phyloP scores from a whole-genome alignment of 306 rosid species.

The Oxytropis ochrocephala region DNA sequence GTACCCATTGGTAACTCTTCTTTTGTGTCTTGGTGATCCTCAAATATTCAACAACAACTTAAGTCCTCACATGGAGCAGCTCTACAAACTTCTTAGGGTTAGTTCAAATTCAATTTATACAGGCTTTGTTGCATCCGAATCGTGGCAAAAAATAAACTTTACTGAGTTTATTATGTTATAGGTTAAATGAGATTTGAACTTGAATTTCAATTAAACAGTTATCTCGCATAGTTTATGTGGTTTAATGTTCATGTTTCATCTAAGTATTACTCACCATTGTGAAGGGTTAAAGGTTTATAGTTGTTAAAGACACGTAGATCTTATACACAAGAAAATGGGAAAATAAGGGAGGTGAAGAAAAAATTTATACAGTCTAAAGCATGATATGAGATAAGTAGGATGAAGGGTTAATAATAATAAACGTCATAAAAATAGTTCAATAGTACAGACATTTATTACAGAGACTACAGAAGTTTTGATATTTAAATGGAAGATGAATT shows the following conservation, averaged over 20 bases:
- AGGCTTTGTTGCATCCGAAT: not conserved
- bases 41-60: conserved; percentile 72
- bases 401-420: too few relatives aligned
- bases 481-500: too few relatives aligned
- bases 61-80: conserved; percentile 97
- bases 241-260: not conserved
- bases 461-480: too few relatives aligned
- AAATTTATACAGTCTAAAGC: too few relatives aligned
- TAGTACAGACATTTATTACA: too few relatives aligned
- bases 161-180: not conserved
- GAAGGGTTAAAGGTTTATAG: too few relatives aligned
- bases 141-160: not conserved
- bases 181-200: conserved; percentile 5
- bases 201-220: not conserved
- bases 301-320: too few relatives aligned
- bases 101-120: conserved; percentile 24
- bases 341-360: too few relatives aligned
- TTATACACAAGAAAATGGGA: too few relatives aligned
- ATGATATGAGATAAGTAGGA: too few relatives aligned
- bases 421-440: too few relatives aligned
- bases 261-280: conserved; percentile 4
- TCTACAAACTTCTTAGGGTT: conserved; percentile 93
- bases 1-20: conserved; percentile 93
- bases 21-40: conserved; percentile 97
- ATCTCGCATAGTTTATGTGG: not conserved